Evolutionary conservation across 768 basidiomycete genomes (phyloP).

Genomic region (Agaricus blazei): DNA sequence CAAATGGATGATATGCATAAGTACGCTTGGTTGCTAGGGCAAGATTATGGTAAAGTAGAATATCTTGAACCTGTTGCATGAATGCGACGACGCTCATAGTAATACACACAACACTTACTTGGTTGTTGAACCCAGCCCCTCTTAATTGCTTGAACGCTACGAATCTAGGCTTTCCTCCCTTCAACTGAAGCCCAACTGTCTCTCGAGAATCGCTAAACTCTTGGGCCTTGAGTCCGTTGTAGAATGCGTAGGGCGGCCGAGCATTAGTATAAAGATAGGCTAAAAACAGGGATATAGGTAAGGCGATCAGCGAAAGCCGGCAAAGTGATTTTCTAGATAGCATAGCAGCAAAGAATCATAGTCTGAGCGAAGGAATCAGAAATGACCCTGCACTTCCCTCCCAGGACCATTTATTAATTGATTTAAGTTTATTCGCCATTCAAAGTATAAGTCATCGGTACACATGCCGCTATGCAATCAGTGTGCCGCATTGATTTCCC

Average conservation of each 20-base stretch:
- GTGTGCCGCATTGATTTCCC: no score
- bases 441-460: no score
- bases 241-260: slow-evolving; percentile 34
- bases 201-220: slow-evolving; percentile 26
- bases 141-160: slow-evolving; percentile 41
- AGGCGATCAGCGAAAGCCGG: background rate
- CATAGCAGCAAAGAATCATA: background rate
- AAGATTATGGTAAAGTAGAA: slow-evolving; percentile 40
- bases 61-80: slow-evolving; percentile 35
- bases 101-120: slow-evolving; percentile 21
- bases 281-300: background rate
- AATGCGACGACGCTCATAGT: background rate
- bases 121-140: slow-evolving; percentile 47
- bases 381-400: background rate
- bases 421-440: no score
- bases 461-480: no score
- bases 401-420: no score
- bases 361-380: background rate
- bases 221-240: slow-evolving; percentile 23
- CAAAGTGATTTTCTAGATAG: background rate
- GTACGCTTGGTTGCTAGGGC: slow-evolving; percentile 32
- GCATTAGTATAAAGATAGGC: slow-evolving; percentile 29
- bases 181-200: slow-evolving; percentile 11
- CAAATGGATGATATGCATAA: slow-evolving; percentile 40
- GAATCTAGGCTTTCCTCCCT: slow-evolving; percentile 27